Base-by-base conservation (phyloP, 208 protist species). In the Porcisia hertigi region DNA sequence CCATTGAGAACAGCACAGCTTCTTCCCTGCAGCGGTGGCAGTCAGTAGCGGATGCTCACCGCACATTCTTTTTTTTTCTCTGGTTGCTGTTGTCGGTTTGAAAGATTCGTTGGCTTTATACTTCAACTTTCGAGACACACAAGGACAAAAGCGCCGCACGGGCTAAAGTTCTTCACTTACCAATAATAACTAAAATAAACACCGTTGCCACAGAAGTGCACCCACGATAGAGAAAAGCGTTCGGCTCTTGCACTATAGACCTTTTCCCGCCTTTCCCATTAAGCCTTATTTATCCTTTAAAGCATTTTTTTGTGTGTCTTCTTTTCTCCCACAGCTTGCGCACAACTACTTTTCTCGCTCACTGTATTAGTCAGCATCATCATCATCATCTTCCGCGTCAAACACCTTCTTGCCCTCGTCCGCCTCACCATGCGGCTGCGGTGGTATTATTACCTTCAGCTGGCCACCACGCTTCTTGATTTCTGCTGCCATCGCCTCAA, bases 401-500 rank as follows among this genome's bases (percentile, higher is more conserved):
- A 76, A 79, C 36, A 85, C 69, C 52, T 87, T 79, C 41, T 94
- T 81, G 39, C 88, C 72, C 64, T 81, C 77, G 57, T 91, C 76
- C 58, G 73, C 72, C 75, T 82, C 83, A 53, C 86, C 88, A 62
- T 98, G 86, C 47, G 86, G 89, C 71, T 94, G 93, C 23, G 96
- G 92, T 52, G 86, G 83, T n/a, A 76, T 86, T 53, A 97, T 88
- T 66, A 99, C 85, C 73, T 94, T 96, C 53, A 98, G 77, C 45
- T 90, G 80, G 18, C 96, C 97, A 7, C 92, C 89, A 36, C 91
- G 92, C 63, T 92, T 90, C 39, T 96, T 94, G 59, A 98, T 96
- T 64, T 96, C 94, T 23, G 87, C 75, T 43, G 90, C 89, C 79
- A 99, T 92, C 11, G 87, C 78, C 11, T 98, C 96, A 63, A 99